Base-by-base conservation (phyloP, 352 stramenopile genomes). In the Peronospora tabacina region DNA sequence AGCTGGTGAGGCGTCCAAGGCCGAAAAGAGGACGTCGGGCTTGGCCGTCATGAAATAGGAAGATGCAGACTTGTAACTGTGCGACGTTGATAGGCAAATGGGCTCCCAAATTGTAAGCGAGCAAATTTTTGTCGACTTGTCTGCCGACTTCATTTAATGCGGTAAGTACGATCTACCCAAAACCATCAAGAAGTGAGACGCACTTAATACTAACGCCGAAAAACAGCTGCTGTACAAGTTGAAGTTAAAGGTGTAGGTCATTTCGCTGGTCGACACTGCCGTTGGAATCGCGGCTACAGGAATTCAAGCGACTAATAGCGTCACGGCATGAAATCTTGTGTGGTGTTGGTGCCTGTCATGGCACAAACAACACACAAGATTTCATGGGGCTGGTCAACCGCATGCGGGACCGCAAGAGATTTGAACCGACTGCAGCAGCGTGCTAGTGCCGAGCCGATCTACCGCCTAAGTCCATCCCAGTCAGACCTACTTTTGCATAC, bases 381-480 rank as follows among this genome's bases (percentile, higher is more conserved):
- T 0, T 26, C 51, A 10, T 51, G 38, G 48, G 51, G 51, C 22
- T 29, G 26, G 22, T 54, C 26, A 37, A 36, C 11, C 29, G 13
- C 26, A 24, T 34, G 15, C 34, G 22, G 72, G 84, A 32, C 57
- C 61, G 10, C 72, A 75, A 7, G 70, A 85, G 50, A 86, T 70
- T 17, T 91, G 77, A 70, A 66, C 57, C 2, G 55, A 82, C 52
- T 89, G 16, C 68, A 86, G 64, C 73, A 78, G 40, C 75, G 69
- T 20, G 78, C 72, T 19, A 60, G 69, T 20, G 78, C 72, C 22
- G 60, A 60, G 15, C 68, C n/a, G n/a, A n/a, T n/a, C n/a, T n/a
- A n/a, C n/a, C 47, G 63, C 24, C 64, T 85, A n/a, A n/a, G n/a
- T n/a, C n/a, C n/a, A 12, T 63, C 63, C 0, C 81, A 75, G 9